phyloP scores from a whole-genome alignment of 2,329 filamentous ascomycete genomes.

The Dryadomyces sulphureus region DNA sequence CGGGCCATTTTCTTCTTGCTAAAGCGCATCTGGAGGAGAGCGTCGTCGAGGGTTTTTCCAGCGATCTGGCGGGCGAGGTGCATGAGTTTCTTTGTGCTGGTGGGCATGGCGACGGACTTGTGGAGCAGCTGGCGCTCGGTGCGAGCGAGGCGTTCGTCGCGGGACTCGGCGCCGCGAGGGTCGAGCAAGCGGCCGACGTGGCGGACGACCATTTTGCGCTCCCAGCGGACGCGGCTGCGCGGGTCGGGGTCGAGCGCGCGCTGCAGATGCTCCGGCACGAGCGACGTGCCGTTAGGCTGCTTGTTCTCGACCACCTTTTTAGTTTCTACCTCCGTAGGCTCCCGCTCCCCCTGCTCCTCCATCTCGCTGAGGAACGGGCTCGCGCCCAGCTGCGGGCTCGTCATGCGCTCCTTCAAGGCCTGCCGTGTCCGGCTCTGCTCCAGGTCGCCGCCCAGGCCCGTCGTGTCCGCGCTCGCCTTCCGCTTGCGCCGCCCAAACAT shows the following conservation, averaged over 20 bases:
- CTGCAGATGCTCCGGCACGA: constrained; percentile 38
- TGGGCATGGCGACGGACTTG: constrained; percentile 63
- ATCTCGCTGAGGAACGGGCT: constrained; percentile 49
- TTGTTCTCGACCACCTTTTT: not conserved
- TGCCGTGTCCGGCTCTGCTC: constrained; percentile 18
- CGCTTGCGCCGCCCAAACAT: constrained; percentile 15
- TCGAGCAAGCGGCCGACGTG: constrained; percentile 55
- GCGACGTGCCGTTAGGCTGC: constrained; percentile 15
- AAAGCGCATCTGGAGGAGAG: constrained; percentile 87
- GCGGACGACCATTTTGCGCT: constrained; percentile 71
- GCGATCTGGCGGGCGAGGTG: constrained; percentile 76
- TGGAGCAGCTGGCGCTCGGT: constrained; percentile 38
- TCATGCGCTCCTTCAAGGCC: constrained; percentile 28
- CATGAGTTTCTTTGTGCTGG: constrained; percentile 81
- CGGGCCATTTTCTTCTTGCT: constrained; percentile 83
- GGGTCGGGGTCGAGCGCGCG: constrained; percentile 64
- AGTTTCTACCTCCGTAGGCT: not conserved
- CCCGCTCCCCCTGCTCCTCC: constrained; percentile 15
- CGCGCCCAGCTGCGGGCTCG: constrained; percentile 25
- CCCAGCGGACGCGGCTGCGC: constrained; percentile 54
- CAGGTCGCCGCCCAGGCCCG: constrained; percentile 13
- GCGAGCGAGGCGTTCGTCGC: constrained; percentile 51
- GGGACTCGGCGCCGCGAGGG: constrained; percentile 35
- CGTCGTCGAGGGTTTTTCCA: constrained; percentile 88
- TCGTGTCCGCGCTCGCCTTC: constrained; percentile 4